Evolutionary conservation across 2,329 filamentous ascomycete species (phyloP).

Genomic region (Pseudogymnoascus sp.): DNA sequence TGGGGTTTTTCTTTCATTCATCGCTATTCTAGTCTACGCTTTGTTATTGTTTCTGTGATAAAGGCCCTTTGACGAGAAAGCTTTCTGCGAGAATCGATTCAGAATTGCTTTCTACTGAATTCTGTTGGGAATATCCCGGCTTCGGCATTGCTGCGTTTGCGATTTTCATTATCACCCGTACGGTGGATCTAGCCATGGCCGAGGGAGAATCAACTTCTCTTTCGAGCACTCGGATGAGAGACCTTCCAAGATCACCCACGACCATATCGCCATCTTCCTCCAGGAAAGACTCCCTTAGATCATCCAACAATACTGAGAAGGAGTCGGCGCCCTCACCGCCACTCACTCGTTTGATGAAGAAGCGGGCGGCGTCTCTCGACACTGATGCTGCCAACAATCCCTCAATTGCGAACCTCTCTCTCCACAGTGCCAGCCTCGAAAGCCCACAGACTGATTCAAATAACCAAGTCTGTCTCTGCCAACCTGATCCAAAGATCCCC

Average conservation of each 20-base stretch:
- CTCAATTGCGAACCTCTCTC: constrained; percentile 23
- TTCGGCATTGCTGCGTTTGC: constrained; percentile 5
- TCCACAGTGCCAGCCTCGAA: constrained; percentile 22
- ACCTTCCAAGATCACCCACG: constrained; percentile 3
- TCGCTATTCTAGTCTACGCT: neutral
- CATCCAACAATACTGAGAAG: constrained; percentile 18
- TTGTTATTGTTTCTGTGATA: constrained; percentile 6
- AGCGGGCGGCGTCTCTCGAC: constrained; percentile 27
- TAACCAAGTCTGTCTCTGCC: constrained; percentile 56
- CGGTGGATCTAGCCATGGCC: neutral
- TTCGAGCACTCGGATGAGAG: neutral
- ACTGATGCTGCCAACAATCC: constrained; percentile 23
- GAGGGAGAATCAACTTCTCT: neutral
- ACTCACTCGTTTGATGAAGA: constrained; percentile 24
- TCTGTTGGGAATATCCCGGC: neutral
- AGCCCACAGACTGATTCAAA: constrained; percentile 19
- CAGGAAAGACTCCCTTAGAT: neutral
- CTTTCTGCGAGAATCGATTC: neutral
- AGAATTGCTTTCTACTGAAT: neutral
- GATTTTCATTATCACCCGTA: constrained; percentile 3
- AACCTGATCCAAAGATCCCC: constrained; percentile 63
- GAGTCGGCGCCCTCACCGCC: constrained; percentile 23
- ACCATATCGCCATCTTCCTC: neutral
- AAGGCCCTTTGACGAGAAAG: neutral
- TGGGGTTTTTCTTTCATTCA: neutral